Conservation (phyloP, 495 filamentous ascomycete genomes). For the Penicillium cosmopolitanum region DNA sequence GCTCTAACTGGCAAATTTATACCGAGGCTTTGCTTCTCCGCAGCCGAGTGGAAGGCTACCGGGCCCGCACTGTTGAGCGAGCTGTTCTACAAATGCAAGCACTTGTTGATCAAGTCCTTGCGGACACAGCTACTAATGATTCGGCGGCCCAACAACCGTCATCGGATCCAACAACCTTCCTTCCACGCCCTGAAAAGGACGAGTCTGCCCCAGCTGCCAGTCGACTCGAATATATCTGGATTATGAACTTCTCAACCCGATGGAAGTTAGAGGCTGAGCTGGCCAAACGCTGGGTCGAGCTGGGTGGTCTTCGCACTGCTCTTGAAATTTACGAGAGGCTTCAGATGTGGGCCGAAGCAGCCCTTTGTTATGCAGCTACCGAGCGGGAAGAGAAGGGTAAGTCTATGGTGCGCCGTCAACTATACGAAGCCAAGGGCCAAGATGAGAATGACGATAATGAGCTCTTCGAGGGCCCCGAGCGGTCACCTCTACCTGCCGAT, state of each 20-base stretch:
- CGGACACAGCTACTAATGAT: conserved; percentile 67
- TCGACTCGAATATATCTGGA: conserved; percentile 79
- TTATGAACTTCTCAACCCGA: conserved; percentile 77
- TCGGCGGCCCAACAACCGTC: conserved; percentile 33
- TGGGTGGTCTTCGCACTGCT: conserved; percentile 86
- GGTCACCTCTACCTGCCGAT: conserved; percentile 72
- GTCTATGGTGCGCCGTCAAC: conserved; percentile 70
- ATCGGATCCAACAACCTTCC: conserved; percentile 67
- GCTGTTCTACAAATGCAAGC: conserved; percentile 94
- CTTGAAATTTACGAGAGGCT: conserved; percentile 95
- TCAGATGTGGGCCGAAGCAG: conserved; percentile 94
- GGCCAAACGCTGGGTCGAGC: conserved; percentile 83
- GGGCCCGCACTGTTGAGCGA: conserved; percentile 82
- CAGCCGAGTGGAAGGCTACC: conserved; percentile 85
- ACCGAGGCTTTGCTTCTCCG: conserved; percentile 88
- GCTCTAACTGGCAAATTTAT: conserved; percentile 97
- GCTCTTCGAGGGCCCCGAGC: conserved; percentile 61
- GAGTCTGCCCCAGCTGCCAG: conserved; percentile 79
- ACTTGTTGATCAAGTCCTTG: conserved; percentile 92
- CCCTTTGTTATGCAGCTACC: conserved; percentile 81
- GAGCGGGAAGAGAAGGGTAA: conserved; percentile 85
- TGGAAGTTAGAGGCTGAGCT: conserved; percentile 96
- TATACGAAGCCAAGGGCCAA: conserved; percentile 65
- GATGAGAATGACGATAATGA: conserved; percentile 57
- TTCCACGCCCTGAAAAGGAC: conserved; percentile 72